phyloP scores from a whole-genome alignment of 768 basidiomycete species.

The Paxillus involutus region DNA sequence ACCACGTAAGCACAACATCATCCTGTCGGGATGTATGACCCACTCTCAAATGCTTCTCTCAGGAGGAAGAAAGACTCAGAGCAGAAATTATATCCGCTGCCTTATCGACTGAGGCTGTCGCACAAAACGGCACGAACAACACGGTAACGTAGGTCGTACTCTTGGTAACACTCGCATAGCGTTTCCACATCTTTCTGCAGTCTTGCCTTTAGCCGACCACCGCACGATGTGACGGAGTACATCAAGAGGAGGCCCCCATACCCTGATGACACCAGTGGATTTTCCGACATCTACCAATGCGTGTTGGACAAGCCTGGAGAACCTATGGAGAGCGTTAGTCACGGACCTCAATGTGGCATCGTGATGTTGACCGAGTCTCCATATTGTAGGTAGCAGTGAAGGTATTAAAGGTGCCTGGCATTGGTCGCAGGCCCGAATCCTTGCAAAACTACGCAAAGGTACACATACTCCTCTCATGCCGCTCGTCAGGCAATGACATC shows the following conservation, averaged over 20 bases:
- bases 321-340: background rate
- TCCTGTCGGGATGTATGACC: too few species aligned
- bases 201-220: too few species aligned
- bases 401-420: background rate
- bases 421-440: background rate
- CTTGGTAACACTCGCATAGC: too few species aligned
- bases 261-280: conserved; percentile 38
- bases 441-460: conserved; percentile 1
- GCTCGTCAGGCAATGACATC: background rate
- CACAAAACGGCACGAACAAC: too few species aligned
- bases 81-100: too few species aligned
- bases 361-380: too few species aligned
- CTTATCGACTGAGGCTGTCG: too few species aligned
- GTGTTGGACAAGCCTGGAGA: conserved; percentile 20
- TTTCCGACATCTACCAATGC: conserved; percentile 44
- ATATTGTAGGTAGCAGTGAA: conserved; percentile 3
- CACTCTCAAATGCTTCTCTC: too few species aligned
- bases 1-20: too few species aligned
- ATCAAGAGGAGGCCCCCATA: conserved; percentile 30
- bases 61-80: too few species aligned
- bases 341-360: background rate
- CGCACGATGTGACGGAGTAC: conserved; percentile 25
- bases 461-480: background rate
- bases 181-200: too few species aligned
- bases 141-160: too few species aligned